These are phyloP conservation scores for Streptanthus diversifolius DNA, from an alignment of 345 rosid species.

Conservation along the genomic window DNA sequence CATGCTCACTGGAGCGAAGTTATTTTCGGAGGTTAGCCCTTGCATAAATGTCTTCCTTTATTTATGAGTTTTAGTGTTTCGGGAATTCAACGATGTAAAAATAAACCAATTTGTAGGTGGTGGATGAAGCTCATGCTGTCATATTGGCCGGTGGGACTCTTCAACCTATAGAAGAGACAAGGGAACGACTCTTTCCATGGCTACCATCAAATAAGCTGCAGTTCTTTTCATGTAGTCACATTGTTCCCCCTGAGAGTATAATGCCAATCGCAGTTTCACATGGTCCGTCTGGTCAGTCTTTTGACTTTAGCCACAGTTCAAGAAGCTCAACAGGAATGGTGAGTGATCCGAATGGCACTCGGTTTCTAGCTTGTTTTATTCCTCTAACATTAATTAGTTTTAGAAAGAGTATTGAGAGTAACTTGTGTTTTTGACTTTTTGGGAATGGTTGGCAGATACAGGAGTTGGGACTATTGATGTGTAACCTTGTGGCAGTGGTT, in stretches of 20 bases:
- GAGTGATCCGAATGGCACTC: constrained; percentile 24
- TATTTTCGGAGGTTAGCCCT: constrained; percentile 75
- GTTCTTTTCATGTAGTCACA: constrained; percentile 87
- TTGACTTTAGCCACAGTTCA: constrained; percentile 84
- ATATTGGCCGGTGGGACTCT: constrained; percentile 92
- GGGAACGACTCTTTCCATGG: constrained; percentile 89
- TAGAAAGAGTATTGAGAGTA: constrained; percentile 14
- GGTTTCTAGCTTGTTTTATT: background rate
- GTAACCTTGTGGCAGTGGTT: constrained; percentile 75
- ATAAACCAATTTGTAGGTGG: constrained; percentile 49
- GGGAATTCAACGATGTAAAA: constrained; percentile 2
- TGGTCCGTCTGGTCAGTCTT: constrained; percentile 77
- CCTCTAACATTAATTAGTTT: background rate
- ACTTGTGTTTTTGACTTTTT: background rate
- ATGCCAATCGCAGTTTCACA: constrained; percentile 73
- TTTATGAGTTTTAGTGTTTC: background rate
- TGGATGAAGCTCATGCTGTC: constrained; percentile 76
- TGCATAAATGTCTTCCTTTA: background rate
- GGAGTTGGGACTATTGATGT: constrained; percentile 79
- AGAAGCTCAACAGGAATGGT: constrained; percentile 69
- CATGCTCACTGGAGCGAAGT: constrained; percentile 85
- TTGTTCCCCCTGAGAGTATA: constrained; percentile 77
- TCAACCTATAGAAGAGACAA: constrained; percentile 93
- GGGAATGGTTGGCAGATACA: constrained; percentile 49
- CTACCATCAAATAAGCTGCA: constrained; percentile 58